Evolutionary conservation across 2,329 filamentous ascomycete species (phyloP).

Genomic region (Exophiala sideris): DNA sequence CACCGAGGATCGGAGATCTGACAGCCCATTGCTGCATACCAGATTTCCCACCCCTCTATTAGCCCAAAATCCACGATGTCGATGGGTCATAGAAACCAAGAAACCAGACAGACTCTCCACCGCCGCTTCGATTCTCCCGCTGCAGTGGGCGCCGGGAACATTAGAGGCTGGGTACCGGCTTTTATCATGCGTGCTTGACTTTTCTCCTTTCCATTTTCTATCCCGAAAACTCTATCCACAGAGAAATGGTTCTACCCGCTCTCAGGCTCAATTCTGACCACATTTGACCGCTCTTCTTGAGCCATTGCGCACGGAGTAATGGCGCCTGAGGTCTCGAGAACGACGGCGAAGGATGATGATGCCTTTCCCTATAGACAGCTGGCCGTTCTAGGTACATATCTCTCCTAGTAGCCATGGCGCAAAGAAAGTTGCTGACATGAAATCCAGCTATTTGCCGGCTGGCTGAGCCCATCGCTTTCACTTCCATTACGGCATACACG

Average conservation of each 20-base stretch:
- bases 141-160: too few species aligned
- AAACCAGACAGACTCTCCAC: too few species aligned
- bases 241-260: not conserved
- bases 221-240: too few species aligned
- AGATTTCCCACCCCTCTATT: too few species aligned
- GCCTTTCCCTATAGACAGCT: constrained; percentile 48
- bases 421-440: not conserved
- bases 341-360: constrained; percentile 9
- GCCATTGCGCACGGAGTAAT: not conserved
- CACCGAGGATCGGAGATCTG: too few species aligned
- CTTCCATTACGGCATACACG: constrained; percentile 46
- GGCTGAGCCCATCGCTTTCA: constrained; percentile 47
- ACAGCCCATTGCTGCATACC: too few species aligned
- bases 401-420: not conserved
- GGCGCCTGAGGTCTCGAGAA: not conserved
- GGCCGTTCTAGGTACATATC: constrained; percentile 39
- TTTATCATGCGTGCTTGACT: too few species aligned
- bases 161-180: too few species aligned
- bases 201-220: too few species aligned
- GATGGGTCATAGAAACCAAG: too few species aligned
- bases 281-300: not conserved
- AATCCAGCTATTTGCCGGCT: constrained; percentile 44
- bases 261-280: not conserved
- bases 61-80: too few species aligned
- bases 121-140: too few species aligned